A percentile compares a stretch with the other conserved stretches of the same genome.
These are phyloP conservation scores for Mimosa pudica DNA, from an alignment of 306 rosid genomes.

Conservation along the genomic window DNA sequence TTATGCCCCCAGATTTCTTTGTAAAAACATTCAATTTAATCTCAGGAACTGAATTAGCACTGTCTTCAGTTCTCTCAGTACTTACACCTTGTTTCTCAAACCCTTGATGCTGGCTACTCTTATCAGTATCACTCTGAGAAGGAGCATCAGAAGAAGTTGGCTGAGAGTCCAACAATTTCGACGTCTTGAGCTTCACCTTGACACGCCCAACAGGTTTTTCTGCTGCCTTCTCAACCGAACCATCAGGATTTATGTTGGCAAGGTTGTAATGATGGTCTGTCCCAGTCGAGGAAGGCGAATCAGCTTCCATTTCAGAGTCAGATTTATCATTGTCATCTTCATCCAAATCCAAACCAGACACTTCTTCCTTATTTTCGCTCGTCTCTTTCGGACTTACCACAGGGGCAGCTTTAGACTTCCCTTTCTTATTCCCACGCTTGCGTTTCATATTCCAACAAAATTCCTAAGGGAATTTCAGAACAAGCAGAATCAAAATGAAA, in stretches of 20 bases:
- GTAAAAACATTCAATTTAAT: conserved; percentile 39
- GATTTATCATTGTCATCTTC: conserved; percentile 44
- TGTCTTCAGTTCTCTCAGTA: conserved; percentile 69
- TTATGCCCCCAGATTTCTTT: conserved; percentile 70
- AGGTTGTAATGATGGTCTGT: conserved; percentile 68
- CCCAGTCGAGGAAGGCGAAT: conserved; percentile 78
- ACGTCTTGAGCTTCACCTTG: conserved; percentile 81
- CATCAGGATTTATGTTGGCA: conserved; percentile 68
- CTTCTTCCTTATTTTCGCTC: conserved; percentile 40
- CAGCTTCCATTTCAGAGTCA: conserved; percentile 77
- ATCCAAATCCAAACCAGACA: conserved; percentile 59
- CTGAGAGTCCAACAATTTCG: conserved; percentile 67
- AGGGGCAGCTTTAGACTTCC: conserved; percentile 53
- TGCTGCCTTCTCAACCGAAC: conserved; percentile 52
- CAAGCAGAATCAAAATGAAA: conserved; percentile 30
- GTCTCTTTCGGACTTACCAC: conserved; percentile 36
- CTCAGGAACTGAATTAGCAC: conserved; percentile 72
- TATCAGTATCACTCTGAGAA: conserved; percentile 82
- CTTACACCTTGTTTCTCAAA: conserved; percentile 53
- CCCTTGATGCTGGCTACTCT: conserved; percentile 74
- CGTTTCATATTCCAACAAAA: conserved; percentile 69
- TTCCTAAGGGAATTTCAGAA: conserved; percentile 6
- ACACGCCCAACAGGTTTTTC: conserved; percentile 74
- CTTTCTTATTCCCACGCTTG: conserved; percentile 82
- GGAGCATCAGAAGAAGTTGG: conserved; percentile 73